Evolutionary conservation across 2,329 filamentous ascomycete genomes (phyloP).

Genomic region (Neodidymelliopsis sp.): DNA sequence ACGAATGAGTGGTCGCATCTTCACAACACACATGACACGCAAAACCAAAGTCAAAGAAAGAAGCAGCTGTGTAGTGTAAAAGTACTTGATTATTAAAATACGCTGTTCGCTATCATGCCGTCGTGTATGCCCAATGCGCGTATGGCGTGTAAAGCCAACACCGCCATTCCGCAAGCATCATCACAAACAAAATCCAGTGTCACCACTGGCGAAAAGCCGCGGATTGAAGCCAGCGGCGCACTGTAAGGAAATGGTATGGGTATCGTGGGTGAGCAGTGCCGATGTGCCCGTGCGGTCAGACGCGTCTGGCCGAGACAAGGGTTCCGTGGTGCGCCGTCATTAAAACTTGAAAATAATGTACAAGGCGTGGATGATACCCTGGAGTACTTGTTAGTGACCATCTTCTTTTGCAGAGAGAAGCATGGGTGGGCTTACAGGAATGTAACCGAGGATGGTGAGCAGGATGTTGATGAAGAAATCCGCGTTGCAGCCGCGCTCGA

Average conservation of each 20-base stretch:
- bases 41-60: no score
- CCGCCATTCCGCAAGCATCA: not conserved
- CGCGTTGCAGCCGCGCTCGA: conserved; percentile 87
- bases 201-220: not conserved
- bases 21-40: no score
- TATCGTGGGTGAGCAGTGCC: conserved; percentile 41
- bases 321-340: conserved; percentile 28
- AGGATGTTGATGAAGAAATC: conserved; percentile 94
- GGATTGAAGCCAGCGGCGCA: not conserved
- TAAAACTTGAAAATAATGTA: conserved; percentile 95
- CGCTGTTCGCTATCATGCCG: not conserved
- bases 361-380: conserved; percentile 86
- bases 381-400: conserved; percentile 25
- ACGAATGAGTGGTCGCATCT: no score
- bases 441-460: conserved; percentile 67
- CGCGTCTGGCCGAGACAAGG: conserved; percentile 9
- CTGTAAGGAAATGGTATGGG: conserved; percentile 31
- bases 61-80: not conserved
- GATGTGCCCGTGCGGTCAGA: conserved; percentile 17
- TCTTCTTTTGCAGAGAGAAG: not conserved
- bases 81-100: not conserved
- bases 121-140: not conserved
- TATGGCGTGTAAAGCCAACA: not conserved
- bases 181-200: not conserved
- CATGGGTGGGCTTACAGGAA: conserved; percentile 61